Conservation (phyloP, 176 grass and related monocot species). For the Carex myosuroides region DNA sequence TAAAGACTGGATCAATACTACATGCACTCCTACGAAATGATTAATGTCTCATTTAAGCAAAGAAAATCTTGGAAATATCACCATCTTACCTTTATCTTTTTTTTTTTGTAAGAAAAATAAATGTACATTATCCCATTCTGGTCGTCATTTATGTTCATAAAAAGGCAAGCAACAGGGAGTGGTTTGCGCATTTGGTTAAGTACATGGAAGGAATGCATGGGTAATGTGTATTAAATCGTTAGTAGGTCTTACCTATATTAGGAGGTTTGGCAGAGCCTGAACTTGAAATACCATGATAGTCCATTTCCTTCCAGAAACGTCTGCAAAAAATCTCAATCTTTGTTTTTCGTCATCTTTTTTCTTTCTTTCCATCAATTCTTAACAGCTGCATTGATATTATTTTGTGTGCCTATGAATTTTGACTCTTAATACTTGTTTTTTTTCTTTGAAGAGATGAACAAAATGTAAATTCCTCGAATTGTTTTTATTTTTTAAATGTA, state of each 20-base stretch:
- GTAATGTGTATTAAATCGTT: too few relatives aligned
- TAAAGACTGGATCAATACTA: background rate
- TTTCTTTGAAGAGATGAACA: background rate
- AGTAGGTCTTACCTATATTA: background rate
- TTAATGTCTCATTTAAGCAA: too few relatives aligned
- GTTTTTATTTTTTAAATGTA: slow-evolving; percentile 30
- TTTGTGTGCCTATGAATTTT: background rate
- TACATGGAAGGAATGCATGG: too few relatives aligned
- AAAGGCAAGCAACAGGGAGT: too few relatives aligned
- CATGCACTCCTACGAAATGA: too few relatives aligned
- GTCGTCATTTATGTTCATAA: too few relatives aligned
- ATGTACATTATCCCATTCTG: too few relatives aligned
- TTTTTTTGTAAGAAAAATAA: background rate
- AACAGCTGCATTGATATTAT: background rate
- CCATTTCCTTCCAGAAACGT: background rate
- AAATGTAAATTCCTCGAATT: background rate
- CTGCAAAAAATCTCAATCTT: background rate
- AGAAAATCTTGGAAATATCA: too few relatives aligned
- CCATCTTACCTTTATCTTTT: background rate
- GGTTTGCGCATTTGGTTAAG: too few relatives aligned
- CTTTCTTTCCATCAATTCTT: background rate
- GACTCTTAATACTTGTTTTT: background rate
- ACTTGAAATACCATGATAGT: background rate
- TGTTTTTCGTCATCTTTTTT: background rate
- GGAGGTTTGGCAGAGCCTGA: background rate